Evolutionary conservation across 2,329 filamentous ascomycete genomes (phyloP), one percentile per base, ranked within the genome.

Genomic region (Shiraia sp.): DNA sequence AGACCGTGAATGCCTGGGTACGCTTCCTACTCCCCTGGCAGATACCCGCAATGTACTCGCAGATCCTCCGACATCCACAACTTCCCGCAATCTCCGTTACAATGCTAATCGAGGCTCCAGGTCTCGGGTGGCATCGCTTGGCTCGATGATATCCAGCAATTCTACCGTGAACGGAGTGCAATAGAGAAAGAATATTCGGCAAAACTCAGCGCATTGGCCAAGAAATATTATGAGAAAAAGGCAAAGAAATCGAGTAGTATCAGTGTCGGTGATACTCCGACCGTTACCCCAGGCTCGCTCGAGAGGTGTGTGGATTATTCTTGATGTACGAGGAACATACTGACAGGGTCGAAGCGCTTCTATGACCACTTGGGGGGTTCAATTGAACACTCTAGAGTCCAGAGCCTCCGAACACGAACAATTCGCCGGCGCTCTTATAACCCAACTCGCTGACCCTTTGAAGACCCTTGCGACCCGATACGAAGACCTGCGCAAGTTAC

Each of bases 201-300:
- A 51, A 97, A 92, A 72, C 83, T 99, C 52, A 87, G 82, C 57
- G 84, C 83, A 2, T 77, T 99, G 36, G 93, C 92, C 40, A 95
- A 93, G 76, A 96, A 93, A 70, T 97, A 96, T 75, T 93, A 90
- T 65, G 95, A 99, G 63, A 95, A 95, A 77, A 99, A 97, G 77
- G 84, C 88, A 32, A 90, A 86, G 72, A 96, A 93, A 75, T 86
- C 87, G 30, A 87, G 90, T 56, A 86, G 79, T 60, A 72, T 99
- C 58, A 96, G 91, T 66, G 93, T 97, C 38, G 93, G 93, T 61
- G 93, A 99, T 62, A 93, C 85, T 16, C 93, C 93, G 26, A 82
- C 83, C 44, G 87, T 97, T 79, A 97, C 93, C 2, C 93, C 93
- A 1, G 93, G 95, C 2, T 97, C 92, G 24, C 81, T 99, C 38